Evolutionary conservation across 2,329 filamentous ascomycete species (phyloP).

Genomic region (Colletotrichum tamarilloi): DNA sequence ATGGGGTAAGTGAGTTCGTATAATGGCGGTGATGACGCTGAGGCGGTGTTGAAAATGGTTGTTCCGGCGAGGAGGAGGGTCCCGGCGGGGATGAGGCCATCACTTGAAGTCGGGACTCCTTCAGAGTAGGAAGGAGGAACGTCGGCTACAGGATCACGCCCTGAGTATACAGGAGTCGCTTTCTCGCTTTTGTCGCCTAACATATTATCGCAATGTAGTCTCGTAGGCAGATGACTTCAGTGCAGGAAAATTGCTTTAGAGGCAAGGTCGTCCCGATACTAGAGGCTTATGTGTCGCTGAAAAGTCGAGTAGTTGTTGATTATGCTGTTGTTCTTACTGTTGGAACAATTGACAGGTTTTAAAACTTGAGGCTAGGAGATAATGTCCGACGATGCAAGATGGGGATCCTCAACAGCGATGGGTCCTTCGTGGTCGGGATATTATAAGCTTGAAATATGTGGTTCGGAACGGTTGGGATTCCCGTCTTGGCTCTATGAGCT

Average conservation of each 20-base stretch:
- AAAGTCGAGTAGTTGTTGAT: background rate
- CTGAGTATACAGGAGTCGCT: background rate
- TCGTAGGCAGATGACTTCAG: background rate
- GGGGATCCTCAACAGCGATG: background rate
- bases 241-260: too few species aligned
- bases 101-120: background rate
- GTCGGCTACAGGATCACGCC: background rate
- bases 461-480: background rate
- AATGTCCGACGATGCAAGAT: background rate
- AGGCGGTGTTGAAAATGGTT: slow-evolving; percentile 42
- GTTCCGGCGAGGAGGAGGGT: slow-evolving; percentile 47
- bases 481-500: background rate
- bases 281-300: background rate
- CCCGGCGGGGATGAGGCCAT: slow-evolving; percentile 42
- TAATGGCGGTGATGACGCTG: slow-evolving; percentile 42
- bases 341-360: background rate
- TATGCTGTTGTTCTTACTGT: background rate
- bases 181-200: background rate
- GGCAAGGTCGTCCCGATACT: too few species aligned
- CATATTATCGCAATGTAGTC: background rate
- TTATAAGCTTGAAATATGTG: background rate
- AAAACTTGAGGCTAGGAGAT: background rate
- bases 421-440: background rate
- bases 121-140: slow-evolving; percentile 8
- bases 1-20: slow-evolving; percentile 51